Evolutionary conservation across 208 protist genomes (phyloP), one percentile per base, ranked within the genome.

Genomic region (Trypanosoma conorhini): DNA sequence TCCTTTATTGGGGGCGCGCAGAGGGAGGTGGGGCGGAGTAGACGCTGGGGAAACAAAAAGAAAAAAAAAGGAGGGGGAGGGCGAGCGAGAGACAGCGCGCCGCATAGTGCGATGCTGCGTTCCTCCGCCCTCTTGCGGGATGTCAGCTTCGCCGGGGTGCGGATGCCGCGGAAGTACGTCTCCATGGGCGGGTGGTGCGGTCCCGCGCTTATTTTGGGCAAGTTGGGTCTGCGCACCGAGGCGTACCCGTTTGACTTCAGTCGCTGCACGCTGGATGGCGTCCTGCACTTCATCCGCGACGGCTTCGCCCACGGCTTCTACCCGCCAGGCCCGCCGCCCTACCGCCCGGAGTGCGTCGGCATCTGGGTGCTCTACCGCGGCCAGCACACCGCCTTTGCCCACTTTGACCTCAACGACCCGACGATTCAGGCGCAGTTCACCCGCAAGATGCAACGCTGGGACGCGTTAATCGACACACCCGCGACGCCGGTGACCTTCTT

Each of bases 221-320:
- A 89, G 73, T 48, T 92, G 0, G 88, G 84, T 5, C 79, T 94
- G 38, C 86, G 82, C 68, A 90, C 72, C 10, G 84, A 90, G 72
- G 79, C 86, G 2, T 94, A 86, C 56, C 85, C 83, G 19, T 85
- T 94, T 64, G 86, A 91, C 79, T 94, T 94, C 77, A 86, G 82
- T 67, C 82, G 84, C 17, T 74, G 73, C 59, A 94, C 86, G 5
- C 62, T 89, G 0, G 88, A 94, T 62, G 85, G 88, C 12, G 66
- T 92, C 28, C 42, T 92, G 1, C 80, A 94, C 62, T 91, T 89
- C 62, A 76, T 91, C 22, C 28, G 44, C 0, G 61, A 88, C 22
- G 83, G 88, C 19, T 94, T 94, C 62, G 63, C 67, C 1, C 67
- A 87, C 3, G 82, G 81, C 19, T 94, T 94, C 70, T 91, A 87